phyloP scores from a whole-genome alignment of 352 stramenopile genomes.

The Globisporangium canariense region DNA sequence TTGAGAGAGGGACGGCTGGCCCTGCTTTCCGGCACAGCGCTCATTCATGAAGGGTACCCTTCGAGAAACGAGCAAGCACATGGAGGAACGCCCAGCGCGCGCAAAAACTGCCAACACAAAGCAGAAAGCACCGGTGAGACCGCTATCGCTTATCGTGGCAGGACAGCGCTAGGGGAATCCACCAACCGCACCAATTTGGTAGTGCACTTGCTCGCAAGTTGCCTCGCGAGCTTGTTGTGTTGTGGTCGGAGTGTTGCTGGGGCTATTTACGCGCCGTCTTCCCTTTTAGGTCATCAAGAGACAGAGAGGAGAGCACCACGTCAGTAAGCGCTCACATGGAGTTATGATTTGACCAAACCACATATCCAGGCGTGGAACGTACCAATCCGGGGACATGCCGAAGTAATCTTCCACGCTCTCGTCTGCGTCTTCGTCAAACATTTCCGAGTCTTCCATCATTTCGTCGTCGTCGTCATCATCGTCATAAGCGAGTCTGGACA shows the following conservation, averaged over 20 bases:
- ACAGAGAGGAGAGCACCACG: constrained; percentile 1
- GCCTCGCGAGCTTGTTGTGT: constrained; percentile 4
- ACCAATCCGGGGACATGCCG: constrained; percentile 85
- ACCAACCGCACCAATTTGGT: constrained; percentile 18
- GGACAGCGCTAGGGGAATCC: constrained; percentile 18
- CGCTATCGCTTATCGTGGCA: constrained; percentile 14
- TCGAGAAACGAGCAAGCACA: constrained; percentile 12
- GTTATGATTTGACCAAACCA: neutral
- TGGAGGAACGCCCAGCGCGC: constrained; percentile 9
- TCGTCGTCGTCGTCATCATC: constrained; percentile 81
- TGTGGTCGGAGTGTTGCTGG: constrained; percentile 7
- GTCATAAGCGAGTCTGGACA: constrained; percentile 48
- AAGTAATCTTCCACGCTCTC: constrained; percentile 84
- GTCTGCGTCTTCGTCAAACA: constrained; percentile 72
- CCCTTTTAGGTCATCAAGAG: constrained; percentile 22
- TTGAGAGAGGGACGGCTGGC: constrained; percentile 6
- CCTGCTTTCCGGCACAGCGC: constrained; percentile 10
- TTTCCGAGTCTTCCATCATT: constrained; percentile 66
- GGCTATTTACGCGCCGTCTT: constrained; percentile 49
- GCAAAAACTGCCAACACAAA: constrained; percentile 11
- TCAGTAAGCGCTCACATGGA: neutral
- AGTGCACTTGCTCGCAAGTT: constrained; percentile 8
- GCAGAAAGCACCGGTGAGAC: constrained; percentile 19
- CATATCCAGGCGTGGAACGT: constrained; percentile 12
- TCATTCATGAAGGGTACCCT: constrained; percentile 1